Evolutionary conservation across 2,329 filamentous ascomycete genomes (phyloP), one percentile per base, ranked within the genome.

Genomic region (Phyllosticta citrichinensis): DNA sequence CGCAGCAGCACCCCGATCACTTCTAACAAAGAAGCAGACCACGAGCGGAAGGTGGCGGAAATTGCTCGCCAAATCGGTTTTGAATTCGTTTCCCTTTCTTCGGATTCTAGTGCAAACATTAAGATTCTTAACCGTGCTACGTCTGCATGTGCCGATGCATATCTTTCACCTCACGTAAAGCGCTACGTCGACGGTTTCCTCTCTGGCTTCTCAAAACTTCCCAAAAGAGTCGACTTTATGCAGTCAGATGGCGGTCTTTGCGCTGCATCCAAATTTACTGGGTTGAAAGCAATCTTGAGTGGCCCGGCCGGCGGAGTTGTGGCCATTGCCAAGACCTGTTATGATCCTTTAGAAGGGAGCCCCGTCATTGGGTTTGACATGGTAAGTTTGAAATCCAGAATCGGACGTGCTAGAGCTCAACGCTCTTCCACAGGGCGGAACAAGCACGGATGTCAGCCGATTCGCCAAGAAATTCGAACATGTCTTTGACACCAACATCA

Each of bases 291-390:
- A 8, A 68, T 73, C 3, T 60, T 73, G 1, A 69, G 67, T 40
- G 71, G 71, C 2, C 71, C 72, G n/a, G 71, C 72, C 12, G 71
- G 71, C 2, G 72, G 72, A 30, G 71, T 74, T 2, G 69, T 74
- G 0, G 71, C 71, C 3, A 67, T 69, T 56, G 65, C 67, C 2
- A 65, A 67, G 55, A 71, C 71, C 1, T 74, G 64, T 30, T 74
- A 67, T 55, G 68, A 71, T 33, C n/a, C 62, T 0, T 58, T 66
- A 9, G 60, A 62, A 5, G 66, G 52, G n/a, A 66, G 62, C 8
- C 67, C 71, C 5, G 63, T 74, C 1, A 67, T 73, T 22, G 71
- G 70, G 0, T 70, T 69, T 19, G 63, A 69, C 53, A 67, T 67
- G 68, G 58, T 60, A 51, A 30, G 53, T 1, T 12, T 20, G 30